Evolutionary conservation across 2,329 filamentous ascomycete species (phyloP).

Genomic region (Xylariales sp.): DNA sequence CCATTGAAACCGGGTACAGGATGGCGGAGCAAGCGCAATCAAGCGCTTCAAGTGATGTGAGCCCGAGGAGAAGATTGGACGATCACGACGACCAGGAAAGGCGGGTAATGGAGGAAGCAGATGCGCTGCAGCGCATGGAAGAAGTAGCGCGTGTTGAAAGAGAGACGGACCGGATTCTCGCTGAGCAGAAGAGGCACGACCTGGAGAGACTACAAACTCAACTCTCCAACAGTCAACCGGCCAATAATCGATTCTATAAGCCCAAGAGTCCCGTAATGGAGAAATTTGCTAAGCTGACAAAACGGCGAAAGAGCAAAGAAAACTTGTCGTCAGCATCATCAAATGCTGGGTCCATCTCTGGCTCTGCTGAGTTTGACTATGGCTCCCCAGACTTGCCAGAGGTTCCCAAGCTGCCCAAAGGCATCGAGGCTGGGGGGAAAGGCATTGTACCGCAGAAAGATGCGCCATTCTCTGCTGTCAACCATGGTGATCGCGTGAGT

Average conservation of each 20-base stretch:
- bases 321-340: slow-evolving; percentile 28
- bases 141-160: slow-evolving; percentile 39
- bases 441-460: slow-evolving; percentile 55
- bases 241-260: slow-evolving; percentile 18
- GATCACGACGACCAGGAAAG: slow-evolving; percentile 14
- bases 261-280: slow-evolving; percentile 39
- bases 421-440: slow-evolving; percentile 39
- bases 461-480: slow-evolving; percentile 75
- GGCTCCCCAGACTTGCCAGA: slow-evolving; percentile 13
- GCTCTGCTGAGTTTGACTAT: slow-evolving; percentile 25
- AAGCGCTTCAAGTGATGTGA: slow-evolving; percentile 13
- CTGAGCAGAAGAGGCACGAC: slow-evolving; percentile 46
- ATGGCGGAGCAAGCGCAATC: slow-evolving; percentile 9
- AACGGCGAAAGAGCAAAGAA: slow-evolving; percentile 34
- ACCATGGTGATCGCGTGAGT: slow-evolving; percentile 71
- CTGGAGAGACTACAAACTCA: slow-evolving; percentile 40
- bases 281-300: slow-evolving; percentile 42
- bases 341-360: slow-evolving; percentile 17
- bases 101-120: slow-evolving; percentile 15
- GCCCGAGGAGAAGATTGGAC: slow-evolving; percentile 13
- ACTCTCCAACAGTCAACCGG: slow-evolving; percentile 29
- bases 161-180: slow-evolving; percentile 43
- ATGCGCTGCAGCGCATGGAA: slow-evolving; percentile 27
- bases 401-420: slow-evolving; percentile 13
- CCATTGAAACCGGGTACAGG: slow-evolving; percentile 12